Evolutionary conservation across 768 basidiomycete genomes (phyloP), one percentile per base, ranked within the genome.

Genomic region (Cystofilobasidium macerans): DNA sequence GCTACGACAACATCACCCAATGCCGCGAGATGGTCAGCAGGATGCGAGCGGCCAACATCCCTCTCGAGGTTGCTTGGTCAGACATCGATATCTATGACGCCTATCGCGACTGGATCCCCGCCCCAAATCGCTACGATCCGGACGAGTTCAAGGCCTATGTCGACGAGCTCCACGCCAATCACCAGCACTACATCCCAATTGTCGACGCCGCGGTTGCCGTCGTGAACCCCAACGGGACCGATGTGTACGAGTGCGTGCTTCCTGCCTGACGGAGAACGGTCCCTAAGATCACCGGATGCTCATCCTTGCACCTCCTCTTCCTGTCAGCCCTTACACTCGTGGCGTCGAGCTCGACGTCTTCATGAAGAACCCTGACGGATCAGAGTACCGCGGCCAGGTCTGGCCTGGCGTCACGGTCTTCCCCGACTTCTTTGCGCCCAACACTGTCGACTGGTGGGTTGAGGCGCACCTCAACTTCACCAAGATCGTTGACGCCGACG

Each of bases 51-150:
- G 86, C 86, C 0, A 79, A 82, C 60, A 82, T 90, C 66, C 88
- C 88, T n/a, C 79, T 89, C 7, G 87, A 90, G 81, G 82, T 83
- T 0, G 86, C 86, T 85, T 83, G 30, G 85, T 85, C 85, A 2
- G 86, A 86, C 73, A 87, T 87, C 40, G 84, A 84, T n/a, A n/a
- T n/a, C 36, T 69, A 59, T 26, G 61, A 69, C 51, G 45, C 63
- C 69, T 73, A 73, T 65, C 67, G 75, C 30, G 69, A 75, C 53
- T 76, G 73, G 62, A 68, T 72, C 45, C 71, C 64, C 24, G 72
- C 71, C 45, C 71, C 73, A 35, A 71, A 71, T 30, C 65, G 69
- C 0, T 76, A 71, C 62, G 60, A 57, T 57, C 58, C 69, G 12
- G 71, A 60, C 26, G 72, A 74, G 53, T 73, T 71, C 63, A 68